phyloP scores from a whole-genome alignment of 2,329 filamentous ascomycete species.

The Aureobasidium pullulans region DNA sequence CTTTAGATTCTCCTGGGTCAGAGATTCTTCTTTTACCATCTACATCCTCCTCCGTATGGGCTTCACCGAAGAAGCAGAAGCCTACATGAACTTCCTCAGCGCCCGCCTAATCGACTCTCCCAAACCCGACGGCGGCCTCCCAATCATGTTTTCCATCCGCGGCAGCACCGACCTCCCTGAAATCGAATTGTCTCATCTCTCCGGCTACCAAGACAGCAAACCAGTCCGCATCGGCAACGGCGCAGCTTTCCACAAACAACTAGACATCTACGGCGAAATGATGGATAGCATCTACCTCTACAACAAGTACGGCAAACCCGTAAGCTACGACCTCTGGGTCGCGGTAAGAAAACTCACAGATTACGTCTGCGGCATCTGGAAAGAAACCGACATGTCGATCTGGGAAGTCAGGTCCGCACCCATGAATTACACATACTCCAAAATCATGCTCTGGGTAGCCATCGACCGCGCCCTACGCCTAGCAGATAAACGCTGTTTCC shows the following conservation, averaged over 20 bases:
- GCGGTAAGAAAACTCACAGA: slow-evolving; percentile 61
- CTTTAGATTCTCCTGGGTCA: slow-evolving; percentile 59
- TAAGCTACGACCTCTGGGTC: slow-evolving; percentile 68
- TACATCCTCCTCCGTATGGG: slow-evolving; percentile 70
- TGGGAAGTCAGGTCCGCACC: slow-evolving; percentile 73
- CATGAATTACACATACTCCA: slow-evolving; percentile 74
- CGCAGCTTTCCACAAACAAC: slow-evolving; percentile 67
- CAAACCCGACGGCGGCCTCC: slow-evolving; percentile 54
- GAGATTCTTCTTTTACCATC: slow-evolving; percentile 70
- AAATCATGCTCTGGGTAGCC: slow-evolving; percentile 75
- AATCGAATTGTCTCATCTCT: slow-evolving; percentile 59
- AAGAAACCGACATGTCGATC: slow-evolving; percentile 68
- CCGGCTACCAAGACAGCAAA: slow-evolving; percentile 62
- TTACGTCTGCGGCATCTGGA: slow-evolving; percentile 61
- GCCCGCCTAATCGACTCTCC: slow-evolving; percentile 59
- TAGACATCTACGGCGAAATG: slow-evolving; percentile 62
- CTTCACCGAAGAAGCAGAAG: slow-evolving; percentile 67
- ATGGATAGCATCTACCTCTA: slow-evolving; percentile 63
- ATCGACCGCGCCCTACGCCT: slow-evolving; percentile 45
- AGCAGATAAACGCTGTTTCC: slow-evolving; percentile 57
- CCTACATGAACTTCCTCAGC: slow-evolving; percentile 72
- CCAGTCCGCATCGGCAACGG: slow-evolving; percentile 73
- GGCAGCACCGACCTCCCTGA: slow-evolving; percentile 70
- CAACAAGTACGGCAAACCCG: slow-evolving; percentile 45
- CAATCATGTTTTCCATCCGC: slow-evolving; percentile 73